Evolutionary conservation across 768 basidiomycete genomes (phyloP).

Genomic region (Lactarius vividus): DNA sequence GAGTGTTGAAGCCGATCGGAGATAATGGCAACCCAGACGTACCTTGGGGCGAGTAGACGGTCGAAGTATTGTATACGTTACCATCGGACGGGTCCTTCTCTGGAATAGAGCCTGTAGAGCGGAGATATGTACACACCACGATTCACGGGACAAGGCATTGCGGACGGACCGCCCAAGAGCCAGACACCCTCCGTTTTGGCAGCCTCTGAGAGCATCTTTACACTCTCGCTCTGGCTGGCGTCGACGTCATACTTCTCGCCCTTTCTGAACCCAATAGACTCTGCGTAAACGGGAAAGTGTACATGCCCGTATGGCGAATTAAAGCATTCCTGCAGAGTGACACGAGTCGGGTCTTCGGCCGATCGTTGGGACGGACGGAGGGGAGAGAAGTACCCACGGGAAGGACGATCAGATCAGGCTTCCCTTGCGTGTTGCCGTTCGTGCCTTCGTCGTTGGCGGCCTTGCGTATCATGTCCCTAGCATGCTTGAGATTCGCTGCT

Average conservation of each 20-base stretch:
- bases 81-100: slow-evolving; percentile 63
- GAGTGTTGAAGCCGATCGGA: slow-evolving; percentile 16
- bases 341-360: neutral
- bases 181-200: slow-evolving; percentile 79
- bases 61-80: slow-evolving; percentile 90
- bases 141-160: slow-evolving; percentile 2
- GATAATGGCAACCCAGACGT: slow-evolving; percentile 11
- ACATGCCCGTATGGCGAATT: slow-evolving; percentile 81
- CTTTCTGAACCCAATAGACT: slow-evolving; percentile 63
- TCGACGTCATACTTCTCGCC: slow-evolving; percentile 57
- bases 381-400: slow-evolving; percentile 51
- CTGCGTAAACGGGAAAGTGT: slow-evolving; percentile 82
- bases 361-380: slow-evolving; percentile 31
- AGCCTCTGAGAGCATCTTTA: slow-evolving; percentile 74
- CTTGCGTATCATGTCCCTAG: slow-evolving; percentile 71
- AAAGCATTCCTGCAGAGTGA: slow-evolving; percentile 63
- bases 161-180: slow-evolving; percentile 85
- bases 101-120: slow-evolving; percentile 83
- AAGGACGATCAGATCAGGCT: slow-evolving; percentile 79
- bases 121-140: neutral
- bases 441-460: slow-evolving; percentile 47
- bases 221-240: slow-evolving; percentile 64
- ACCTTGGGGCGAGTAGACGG: slow-evolving; percentile 84
- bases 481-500: slow-evolving; percentile 75
- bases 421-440: slow-evolving; percentile 38